A percentile compares a stretch with the other conserved stretches of the same genome.
Evolutionary conservation across 768 basidiomycete genomes (phyloP).

Genomic region (Pleurotus citrinopileatus): DNA sequence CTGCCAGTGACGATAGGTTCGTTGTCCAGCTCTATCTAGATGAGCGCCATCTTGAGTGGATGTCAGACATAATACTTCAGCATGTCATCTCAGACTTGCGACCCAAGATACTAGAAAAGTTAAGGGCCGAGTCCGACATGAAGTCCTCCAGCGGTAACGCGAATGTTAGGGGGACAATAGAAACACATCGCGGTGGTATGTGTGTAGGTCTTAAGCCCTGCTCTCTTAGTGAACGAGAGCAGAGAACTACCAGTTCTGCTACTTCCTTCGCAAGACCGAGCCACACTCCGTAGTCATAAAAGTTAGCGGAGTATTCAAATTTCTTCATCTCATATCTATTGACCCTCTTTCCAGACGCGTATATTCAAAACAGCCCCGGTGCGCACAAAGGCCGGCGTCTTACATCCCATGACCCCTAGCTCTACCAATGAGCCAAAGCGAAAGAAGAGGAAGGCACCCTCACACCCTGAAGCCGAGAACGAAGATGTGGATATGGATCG

Average conservation of each 20-base stretch:
- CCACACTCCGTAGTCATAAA: constrained; percentile 82
- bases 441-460: constrained; percentile 15
- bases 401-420: no score
- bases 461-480: not conserved
- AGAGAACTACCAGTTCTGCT: constrained; percentile 91
- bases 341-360: constrained; percentile 27
- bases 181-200: constrained; percentile 83
- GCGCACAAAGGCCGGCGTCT: no score
- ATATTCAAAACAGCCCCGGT: no score
- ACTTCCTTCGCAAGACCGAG: constrained; percentile 82
- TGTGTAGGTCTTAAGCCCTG: not conserved
- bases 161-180: constrained; percentile 67
- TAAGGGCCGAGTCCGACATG: constrained; percentile 55
- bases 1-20: no score
- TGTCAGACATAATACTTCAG: constrained; percentile 80
- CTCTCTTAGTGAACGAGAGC: no score
- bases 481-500: not conserved
- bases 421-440: constrained; percentile 10
- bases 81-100: constrained; percentile 78
- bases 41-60: constrained; percentile 86
- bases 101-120: constrained; percentile 64
- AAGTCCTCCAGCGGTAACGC: constrained; percentile 36
- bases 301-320: constrained; percentile 32
- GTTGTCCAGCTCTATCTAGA: constrained; percentile 74
- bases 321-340: not conserved